Evolutionary conservation across 2,329 filamentous ascomycete species (phyloP), one percentile per base, ranked within the genome.

Genomic region (Penicillium sp.): DNA sequence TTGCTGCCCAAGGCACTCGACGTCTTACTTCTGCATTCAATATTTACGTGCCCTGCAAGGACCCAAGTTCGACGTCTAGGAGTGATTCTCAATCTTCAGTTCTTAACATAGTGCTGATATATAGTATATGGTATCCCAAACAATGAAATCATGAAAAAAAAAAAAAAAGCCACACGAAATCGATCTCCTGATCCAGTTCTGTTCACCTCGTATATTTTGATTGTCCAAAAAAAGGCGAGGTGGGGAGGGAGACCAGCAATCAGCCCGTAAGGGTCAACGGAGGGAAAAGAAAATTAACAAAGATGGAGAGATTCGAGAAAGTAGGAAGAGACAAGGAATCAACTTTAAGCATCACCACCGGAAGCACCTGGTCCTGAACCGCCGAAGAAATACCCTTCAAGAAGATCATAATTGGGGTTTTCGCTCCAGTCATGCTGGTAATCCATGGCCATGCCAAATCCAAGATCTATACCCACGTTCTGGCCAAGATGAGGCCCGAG

Each of bases 331-430:
- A 54, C 21, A 38, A 41, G 15, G 4, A 7, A 50, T 13, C 41
- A 45, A 23, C 3, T 28, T 47, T 50, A 61, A 21, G 44, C 41
- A 52, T 64, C 61, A 12, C 56, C 62, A 43, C 62, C 62, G 24
- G 62, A 38, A 34, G 63, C 57, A n/a, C 67, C 68, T 24, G 61
- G 56, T 6, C 65, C 67, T n/a, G 61, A 65, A 24, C 72, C 74
- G 9, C 80, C 80, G 68, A 82, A 82, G 65, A 81, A 82, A 64
- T 79, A 82, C 4, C 78, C 80, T 60, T 81, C 78, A 58, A 82
- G 76, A 29, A 82, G 60, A 71, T 81, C 79, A 60, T 76, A 74
- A 45, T 73, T 74, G 21, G 69, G 66, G 38, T 75, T 74, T 50
- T 79, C 76, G 47, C 71, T 75, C 75, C 76, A 78, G 59, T 79